These are phyloP conservation scores for Rhododendron griersonianum DNA, from an alignment of 148 eudicot genomes.

Conservation along the genomic window DNA sequence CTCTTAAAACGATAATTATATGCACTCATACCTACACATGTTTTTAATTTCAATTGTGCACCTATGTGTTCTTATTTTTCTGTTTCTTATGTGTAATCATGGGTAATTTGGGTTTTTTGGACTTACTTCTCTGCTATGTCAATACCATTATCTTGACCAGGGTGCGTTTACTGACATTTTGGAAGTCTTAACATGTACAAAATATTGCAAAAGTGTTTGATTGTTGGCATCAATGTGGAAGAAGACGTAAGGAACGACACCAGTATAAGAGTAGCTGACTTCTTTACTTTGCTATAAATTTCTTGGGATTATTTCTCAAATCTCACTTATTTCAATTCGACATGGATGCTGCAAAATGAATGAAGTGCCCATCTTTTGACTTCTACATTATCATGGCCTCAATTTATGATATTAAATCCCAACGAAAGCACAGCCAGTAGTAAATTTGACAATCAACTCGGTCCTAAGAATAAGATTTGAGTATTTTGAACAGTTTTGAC, in stretches of 20 bases:
- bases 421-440: neutral
- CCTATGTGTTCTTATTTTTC: neutral
- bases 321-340: neutral
- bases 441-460: neutral
- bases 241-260: neutral
- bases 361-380: neutral
- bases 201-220: neutral
- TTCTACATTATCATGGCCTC: neutral
- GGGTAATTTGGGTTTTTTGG: neutral
- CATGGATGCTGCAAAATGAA: neutral
- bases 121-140: neutral
- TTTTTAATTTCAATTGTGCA: neutral
- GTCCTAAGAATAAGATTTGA: neutral
- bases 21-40: neutral
- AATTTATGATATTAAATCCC: neutral
- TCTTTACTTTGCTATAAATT: neutral
- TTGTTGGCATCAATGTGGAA: neutral
- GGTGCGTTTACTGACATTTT: neutral
- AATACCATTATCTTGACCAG: neutral
- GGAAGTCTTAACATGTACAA: neutral
- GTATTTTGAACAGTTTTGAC: neutral
- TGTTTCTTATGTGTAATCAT: neutral
- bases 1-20: neutral
- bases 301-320: neutral
- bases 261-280: neutral